phyloP scores from a whole-genome alignment of 257 asterid species.

The Prunella vulgaris region DNA sequence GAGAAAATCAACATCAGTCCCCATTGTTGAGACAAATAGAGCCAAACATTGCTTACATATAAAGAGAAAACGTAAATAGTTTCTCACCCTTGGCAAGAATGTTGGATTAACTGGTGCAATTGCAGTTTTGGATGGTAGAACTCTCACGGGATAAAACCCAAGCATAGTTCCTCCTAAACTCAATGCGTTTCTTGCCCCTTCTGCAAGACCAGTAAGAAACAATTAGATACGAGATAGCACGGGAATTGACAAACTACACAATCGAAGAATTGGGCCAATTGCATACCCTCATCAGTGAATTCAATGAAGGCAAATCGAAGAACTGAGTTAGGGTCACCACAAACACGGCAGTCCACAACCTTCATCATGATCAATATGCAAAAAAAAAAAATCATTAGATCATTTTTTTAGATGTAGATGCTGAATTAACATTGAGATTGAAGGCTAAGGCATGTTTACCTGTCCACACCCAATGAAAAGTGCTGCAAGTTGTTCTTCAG shows the following conservation, averaged over 20 bases:
- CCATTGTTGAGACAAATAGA: neutral
- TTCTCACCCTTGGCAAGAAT: constrained; percentile 62
- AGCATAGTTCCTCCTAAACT: constrained; percentile 74
- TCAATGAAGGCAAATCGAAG: constrained; percentile 72
- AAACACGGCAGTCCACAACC: constrained; percentile 82
- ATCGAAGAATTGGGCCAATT: neutral
- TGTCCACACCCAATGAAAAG: constrained; percentile 64
- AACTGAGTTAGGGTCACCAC: constrained; percentile 83
- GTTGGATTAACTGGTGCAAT: constrained; percentile 79
- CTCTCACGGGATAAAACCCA: constrained; percentile 71
- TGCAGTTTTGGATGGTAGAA: constrained; percentile 78
- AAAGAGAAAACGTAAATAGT: neutral
- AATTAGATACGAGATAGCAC: constrained; percentile 1
- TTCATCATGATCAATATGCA: constrained; percentile 23
- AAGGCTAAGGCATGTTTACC: constrained; percentile 27
- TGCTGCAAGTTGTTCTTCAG: constrained; percentile 74
- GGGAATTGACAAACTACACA: constrained; percentile 1
- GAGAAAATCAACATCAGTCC: constrained; percentile 14
- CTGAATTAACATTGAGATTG: neutral
- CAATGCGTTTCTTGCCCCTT: constrained; percentile 67
- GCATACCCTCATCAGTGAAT: constrained; percentile 67
- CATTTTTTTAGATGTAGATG: neutral
- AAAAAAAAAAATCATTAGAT: neutral
- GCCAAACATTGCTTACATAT: neutral
- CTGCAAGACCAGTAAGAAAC: constrained; percentile 34